Conservation (phyloP, 73 alveolate species). For the Uronychia binucleata region DNA sequence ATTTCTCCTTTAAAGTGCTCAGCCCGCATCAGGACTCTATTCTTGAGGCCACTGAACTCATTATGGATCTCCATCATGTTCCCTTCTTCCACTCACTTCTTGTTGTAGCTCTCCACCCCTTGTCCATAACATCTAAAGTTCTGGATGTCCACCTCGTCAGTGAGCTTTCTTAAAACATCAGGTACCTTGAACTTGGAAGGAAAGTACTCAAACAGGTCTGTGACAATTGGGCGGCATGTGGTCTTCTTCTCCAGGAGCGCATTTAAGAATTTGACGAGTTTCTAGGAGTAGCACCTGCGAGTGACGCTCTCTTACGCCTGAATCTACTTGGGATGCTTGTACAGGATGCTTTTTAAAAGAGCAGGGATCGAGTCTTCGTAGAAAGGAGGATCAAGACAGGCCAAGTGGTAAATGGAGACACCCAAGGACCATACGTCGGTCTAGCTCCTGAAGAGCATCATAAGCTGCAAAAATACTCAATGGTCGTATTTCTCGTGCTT, state of each 20-base stretch:
- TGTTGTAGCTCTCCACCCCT: not conserved
- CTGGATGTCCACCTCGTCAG: not conserved
- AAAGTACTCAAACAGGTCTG: constrained; percentile 37
- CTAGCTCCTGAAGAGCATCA: not conserved
- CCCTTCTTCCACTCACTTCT: not conserved
- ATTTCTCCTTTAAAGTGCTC: not conserved
- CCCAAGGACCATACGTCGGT: constrained; percentile 43
- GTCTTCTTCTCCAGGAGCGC: constrained; percentile 36
- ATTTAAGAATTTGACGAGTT: constrained; percentile 10
- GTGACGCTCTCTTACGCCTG: not conserved
- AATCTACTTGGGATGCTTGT: constrained; percentile 33
- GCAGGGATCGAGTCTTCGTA: constrained; percentile 17
- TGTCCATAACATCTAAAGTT: not conserved
- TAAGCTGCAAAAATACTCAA: not conserved
- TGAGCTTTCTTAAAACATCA: not conserved
- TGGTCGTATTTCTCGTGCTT: constrained; percentile 41
- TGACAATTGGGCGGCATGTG: constrained; percentile 14
- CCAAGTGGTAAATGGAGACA: constrained; percentile 34
- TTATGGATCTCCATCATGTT: not conserved
- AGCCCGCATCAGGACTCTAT: not conserved
- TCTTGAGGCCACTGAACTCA: not conserved
- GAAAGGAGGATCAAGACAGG: constrained; percentile 47
- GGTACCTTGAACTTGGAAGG: not conserved
- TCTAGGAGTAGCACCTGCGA: constrained; percentile 9
- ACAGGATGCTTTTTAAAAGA: constrained; percentile 29